Evolutionary conservation across 139 green algal genomes (phyloP).

Genomic region (Mesostigma viride): DNA sequence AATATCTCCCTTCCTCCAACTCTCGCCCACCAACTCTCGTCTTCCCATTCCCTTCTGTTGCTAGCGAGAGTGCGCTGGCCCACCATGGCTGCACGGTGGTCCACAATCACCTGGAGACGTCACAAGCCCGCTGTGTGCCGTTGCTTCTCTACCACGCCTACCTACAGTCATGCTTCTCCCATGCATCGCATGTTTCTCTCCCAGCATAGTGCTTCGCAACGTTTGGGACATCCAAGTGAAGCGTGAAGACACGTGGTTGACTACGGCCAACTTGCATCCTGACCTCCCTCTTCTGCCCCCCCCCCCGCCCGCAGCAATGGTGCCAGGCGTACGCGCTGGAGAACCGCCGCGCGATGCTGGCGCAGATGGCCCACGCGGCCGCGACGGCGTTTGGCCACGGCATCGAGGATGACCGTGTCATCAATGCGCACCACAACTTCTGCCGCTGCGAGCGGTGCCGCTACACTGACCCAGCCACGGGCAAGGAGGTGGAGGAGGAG

Average conservation of each 20-base stretch:
- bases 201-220: too few species aligned
- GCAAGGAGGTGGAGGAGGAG: conserved; percentile 22
- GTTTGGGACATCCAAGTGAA: too few species aligned
- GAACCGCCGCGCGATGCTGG: conserved; percentile 32
- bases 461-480: conserved; percentile 29
- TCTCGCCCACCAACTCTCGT: too few species aligned
- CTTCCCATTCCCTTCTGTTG: too few species aligned
- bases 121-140: too few species aligned
- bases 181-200: too few species aligned
- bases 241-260: background rate
- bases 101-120: too few species aligned
- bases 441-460: conserved; percentile 30
- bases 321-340: conserved; percentile 34
- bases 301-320: conserved; percentile 37
- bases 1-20: too few species aligned
- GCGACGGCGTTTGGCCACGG: conserved; percentile 13
- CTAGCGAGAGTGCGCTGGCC: too few species aligned
- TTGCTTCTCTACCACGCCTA: too few species aligned
- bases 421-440: conserved; percentile 42
- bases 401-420: conserved; percentile 7
- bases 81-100: too few species aligned
- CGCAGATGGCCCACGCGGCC: conserved; percentile 23
- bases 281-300: background rate
- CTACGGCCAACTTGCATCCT: background rate
- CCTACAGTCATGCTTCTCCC: too few species aligned